Conservation (phyloP, 208 protist species). For the Zelonia costaricensis region DNA sequence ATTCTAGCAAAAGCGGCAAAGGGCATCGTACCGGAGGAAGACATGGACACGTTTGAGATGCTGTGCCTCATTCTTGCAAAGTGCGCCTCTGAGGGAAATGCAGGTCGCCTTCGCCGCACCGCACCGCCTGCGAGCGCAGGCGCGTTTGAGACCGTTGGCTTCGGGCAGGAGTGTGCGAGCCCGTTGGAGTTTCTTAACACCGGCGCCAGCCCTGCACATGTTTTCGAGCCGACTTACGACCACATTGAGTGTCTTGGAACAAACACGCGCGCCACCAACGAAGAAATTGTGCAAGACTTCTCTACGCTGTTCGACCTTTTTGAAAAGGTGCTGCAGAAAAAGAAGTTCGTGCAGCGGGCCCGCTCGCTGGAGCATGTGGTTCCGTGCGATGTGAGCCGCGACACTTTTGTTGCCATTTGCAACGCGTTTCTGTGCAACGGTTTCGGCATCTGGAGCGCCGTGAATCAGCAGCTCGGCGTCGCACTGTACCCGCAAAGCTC, state of each 20-base stretch:
- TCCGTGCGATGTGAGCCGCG: conserved; percentile 17
- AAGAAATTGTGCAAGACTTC: conserved; percentile 34
- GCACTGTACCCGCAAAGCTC: conserved; percentile 40
- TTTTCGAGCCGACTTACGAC: conserved; percentile 17
- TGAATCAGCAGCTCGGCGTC: conserved; percentile 10
- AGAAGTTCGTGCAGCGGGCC: conserved; percentile 17
- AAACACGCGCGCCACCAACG: conserved; percentile 21
- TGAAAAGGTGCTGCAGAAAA: conserved; percentile 6
- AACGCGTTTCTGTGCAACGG: conserved; percentile 46
- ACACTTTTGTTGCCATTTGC: conserved; percentile 32
- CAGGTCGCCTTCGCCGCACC: background rate
- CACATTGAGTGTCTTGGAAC: conserved; percentile 39
- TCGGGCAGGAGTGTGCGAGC: conserved; percentile 8
- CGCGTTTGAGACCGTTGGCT: conserved; percentile 28
- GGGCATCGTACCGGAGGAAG: conserved; percentile 19
- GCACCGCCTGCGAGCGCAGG: too few species aligned
- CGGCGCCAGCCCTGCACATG: background rate
- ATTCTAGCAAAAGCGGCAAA: conserved; percentile 14
- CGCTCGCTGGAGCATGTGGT: background rate
- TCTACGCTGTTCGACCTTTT: conserved; percentile 24
- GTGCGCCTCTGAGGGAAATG: conserved; percentile 31
- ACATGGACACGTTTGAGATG: conserved; percentile 38
- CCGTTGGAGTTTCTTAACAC: conserved; percentile 25
- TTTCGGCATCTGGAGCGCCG: conserved; percentile 35
- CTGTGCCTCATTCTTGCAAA: conserved; percentile 15